Percentiles rank a stretch among this genome's conserved stretches.
phyloP scores from a whole-genome alignment of 306 rosid genomes.

The Cicer pinnatifidum region DNA sequence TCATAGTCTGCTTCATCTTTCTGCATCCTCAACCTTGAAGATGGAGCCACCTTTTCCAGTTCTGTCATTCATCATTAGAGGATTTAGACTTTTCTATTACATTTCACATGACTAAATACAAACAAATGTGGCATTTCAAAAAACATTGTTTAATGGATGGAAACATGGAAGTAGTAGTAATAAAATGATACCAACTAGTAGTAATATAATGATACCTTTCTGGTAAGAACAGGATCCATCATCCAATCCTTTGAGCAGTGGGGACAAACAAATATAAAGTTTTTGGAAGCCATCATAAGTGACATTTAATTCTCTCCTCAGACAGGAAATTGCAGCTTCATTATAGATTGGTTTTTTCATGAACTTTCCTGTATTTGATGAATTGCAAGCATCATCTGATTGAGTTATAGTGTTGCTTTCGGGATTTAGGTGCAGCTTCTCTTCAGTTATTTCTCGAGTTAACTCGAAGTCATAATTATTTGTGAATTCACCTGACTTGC shows the following conservation, averaged over 20 bases:
- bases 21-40: conserved; percentile 44
- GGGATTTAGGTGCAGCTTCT: conserved; percentile 36
- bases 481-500: conserved; percentile 38
- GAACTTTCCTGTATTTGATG: conserved; percentile 46
- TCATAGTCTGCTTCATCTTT: conserved; percentile 48
- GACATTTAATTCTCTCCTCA: conserved; percentile 63
- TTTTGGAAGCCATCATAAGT: conserved; percentile 53
- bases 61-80: conserved; percentile 59
- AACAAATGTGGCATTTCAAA: conserved; percentile 23
- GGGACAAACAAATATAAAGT: conserved; percentile 53
- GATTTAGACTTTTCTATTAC: conserved; percentile 36
- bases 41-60: conserved; percentile 49
- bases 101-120: conserved; percentile 35
- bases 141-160: conserved; percentile 1
- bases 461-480: conserved; percentile 33
- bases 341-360: conserved; percentile 40
- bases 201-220: conserved; percentile 60
- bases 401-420: conserved; percentile 44
- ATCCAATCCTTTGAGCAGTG: conserved; percentile 49
- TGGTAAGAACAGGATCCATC: conserved; percentile 45
- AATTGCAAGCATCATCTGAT: conserved; percentile 44
- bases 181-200: conserved; percentile 54
- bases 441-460: conserved; percentile 47
- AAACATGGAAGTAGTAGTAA: conserved; percentile 43
- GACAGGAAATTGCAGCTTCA: conserved; percentile 43